Percentiles rank a stretch among this genome's conserved stretches.
Evolutionary conservation across 73 alveolate species (phyloP).

Genomic region (Halteria grandinella): DNA sequence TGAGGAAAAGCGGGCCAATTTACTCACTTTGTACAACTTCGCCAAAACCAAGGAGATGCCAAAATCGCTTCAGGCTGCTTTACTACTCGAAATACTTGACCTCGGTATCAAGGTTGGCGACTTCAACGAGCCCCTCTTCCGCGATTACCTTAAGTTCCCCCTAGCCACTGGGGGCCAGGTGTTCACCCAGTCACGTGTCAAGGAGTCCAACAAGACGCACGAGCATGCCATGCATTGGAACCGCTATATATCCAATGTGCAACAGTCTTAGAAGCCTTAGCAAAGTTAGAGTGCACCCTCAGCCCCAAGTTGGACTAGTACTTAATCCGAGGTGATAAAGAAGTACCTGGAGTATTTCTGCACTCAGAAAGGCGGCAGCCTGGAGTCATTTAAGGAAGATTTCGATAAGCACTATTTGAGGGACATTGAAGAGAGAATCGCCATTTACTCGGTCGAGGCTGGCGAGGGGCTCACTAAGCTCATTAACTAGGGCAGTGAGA

Average conservation of each 20-base stretch:
- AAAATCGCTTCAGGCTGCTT: conserved; percentile 17
- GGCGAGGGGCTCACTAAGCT: neutral
- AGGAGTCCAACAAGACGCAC: conserved; percentile 7
- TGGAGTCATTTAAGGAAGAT: conserved; percentile 33
- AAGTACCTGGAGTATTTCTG: conserved; percentile 59
- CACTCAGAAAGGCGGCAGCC: conserved; percentile 30
- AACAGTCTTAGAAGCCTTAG: neutral
- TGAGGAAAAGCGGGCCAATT: conserved; percentile 57
- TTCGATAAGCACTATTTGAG: conserved; percentile 29
- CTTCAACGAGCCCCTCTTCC: conserved; percentile 60
- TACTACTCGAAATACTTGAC: conserved; percentile 49
- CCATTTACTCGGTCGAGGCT: neutral
- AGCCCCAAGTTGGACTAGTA: neutral
- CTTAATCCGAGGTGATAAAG: conserved; percentile 9
- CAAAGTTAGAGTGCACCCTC: neutral
- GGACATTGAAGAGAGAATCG: conserved; percentile 38
- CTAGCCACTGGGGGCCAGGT: neutral
- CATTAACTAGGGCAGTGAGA: too few species aligned
- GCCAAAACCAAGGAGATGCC: conserved; percentile 49
- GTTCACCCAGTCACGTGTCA: neutral
- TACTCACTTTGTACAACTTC: conserved; percentile 21
- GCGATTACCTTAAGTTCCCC: conserved; percentile 59
- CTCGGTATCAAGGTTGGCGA: conserved; percentile 51
- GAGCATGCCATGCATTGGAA: conserved; percentile 48
- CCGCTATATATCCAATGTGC: conserved; percentile 13